A percentile compares a stretch with the other conserved stretches of the same genome.
These are phyloP conservation scores for Pseudomicrostroma phylloplanum DNA, from an alignment of 1,284 basidiomycete genomes.

Conservation along the genomic window DNA sequence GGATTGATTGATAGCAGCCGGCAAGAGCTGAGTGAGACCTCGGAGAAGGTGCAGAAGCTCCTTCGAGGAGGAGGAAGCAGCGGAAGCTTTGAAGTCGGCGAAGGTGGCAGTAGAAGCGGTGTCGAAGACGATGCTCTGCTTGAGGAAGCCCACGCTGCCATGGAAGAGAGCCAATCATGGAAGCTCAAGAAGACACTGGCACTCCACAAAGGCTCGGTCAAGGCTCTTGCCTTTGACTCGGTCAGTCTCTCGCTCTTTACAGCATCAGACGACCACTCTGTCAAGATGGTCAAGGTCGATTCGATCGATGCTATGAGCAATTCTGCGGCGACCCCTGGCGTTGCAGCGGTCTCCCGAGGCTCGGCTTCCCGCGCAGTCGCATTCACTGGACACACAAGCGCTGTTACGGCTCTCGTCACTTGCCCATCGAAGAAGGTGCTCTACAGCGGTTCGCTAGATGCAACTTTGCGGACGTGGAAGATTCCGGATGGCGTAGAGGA, in stretches of 20 bases:
- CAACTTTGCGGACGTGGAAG: constrained; percentile 84
- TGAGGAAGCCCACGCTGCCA: constrained; percentile 16
- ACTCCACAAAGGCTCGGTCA: constrained; percentile 87
- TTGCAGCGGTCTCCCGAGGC: constrained; percentile 14
- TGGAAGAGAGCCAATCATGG: constrained; percentile 25
- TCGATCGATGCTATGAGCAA: constrained; percentile 9
- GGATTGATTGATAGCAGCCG: constrained; percentile 20
- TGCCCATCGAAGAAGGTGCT: constrained; percentile 68
- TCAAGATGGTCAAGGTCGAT: constrained; percentile 83
- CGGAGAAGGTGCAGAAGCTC: constrained; percentile 33
- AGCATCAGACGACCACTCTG: constrained; percentile 87
- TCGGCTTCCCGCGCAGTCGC: constrained; percentile 61
- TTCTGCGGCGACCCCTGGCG: background rate
- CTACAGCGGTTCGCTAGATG: constrained; percentile 87
- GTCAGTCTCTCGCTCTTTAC: constrained; percentile 72
- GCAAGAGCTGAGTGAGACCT: constrained; percentile 28
- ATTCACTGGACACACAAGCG: constrained; percentile 81
- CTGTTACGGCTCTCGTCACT: constrained; percentile 83
- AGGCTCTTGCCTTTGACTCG: constrained; percentile 79
- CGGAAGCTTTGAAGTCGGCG: constrained; percentile 30
- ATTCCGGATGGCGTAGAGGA: constrained; percentile 51
- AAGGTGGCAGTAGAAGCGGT: constrained; percentile 22
- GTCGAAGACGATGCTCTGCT: constrained; percentile 21
- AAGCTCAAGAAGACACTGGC: constrained; percentile 39
- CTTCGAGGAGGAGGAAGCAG: constrained; percentile 23